A percentile compares a stretch with the other conserved stretches of the same genome.
Conservation (phyloP, 495 filamentous ascomycete species). For the Neurospora sp. region DNA sequence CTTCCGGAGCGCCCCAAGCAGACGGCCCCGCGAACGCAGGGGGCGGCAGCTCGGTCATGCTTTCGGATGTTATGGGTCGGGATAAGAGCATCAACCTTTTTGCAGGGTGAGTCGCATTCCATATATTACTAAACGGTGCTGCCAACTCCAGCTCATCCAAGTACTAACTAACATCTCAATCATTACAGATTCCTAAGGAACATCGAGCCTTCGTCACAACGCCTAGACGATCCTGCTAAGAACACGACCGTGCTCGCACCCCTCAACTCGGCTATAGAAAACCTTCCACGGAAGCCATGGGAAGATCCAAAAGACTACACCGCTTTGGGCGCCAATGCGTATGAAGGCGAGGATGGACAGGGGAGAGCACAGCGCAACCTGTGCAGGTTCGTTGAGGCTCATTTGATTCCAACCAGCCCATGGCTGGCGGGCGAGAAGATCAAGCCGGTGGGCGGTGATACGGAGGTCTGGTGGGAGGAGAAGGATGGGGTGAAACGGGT, state of each 20-base stretch:
- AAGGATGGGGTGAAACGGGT: conserved; percentile 59
- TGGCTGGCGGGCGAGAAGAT: conserved; percentile 71
- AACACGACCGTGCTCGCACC: conserved; percentile 92
- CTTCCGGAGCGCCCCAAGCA: conserved; percentile 21
- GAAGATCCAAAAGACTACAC: conserved; percentile 78
- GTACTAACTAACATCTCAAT: background rate
- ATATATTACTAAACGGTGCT: background rate
- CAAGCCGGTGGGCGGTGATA: conserved; percentile 52
- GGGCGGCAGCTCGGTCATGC: conserved; percentile 37
- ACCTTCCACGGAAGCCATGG: conserved; percentile 85
- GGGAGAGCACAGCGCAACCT: conserved; percentile 74
- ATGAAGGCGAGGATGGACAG: conserved; percentile 67
- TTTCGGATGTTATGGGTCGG: conserved; percentile 80
- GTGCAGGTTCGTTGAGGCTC: conserved; percentile 75
- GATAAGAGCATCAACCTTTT: conserved; percentile 81
- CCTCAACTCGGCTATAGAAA: conserved; percentile 67
- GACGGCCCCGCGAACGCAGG: conserved; percentile 28
- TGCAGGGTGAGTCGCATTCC: conserved; percentile 37
- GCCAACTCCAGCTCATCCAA: background rate
- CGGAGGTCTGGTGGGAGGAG: conserved; percentile 71
- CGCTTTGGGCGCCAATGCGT: conserved; percentile 62
- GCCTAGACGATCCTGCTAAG: conserved; percentile 53
- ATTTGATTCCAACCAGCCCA: conserved; percentile 66
- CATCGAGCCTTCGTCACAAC: conserved; percentile 58
- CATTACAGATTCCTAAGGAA: conserved; percentile 57